phyloP scores from a whole-genome alignment of 345 rosid species.

The Psidium friedrichsthalianum region DNA sequence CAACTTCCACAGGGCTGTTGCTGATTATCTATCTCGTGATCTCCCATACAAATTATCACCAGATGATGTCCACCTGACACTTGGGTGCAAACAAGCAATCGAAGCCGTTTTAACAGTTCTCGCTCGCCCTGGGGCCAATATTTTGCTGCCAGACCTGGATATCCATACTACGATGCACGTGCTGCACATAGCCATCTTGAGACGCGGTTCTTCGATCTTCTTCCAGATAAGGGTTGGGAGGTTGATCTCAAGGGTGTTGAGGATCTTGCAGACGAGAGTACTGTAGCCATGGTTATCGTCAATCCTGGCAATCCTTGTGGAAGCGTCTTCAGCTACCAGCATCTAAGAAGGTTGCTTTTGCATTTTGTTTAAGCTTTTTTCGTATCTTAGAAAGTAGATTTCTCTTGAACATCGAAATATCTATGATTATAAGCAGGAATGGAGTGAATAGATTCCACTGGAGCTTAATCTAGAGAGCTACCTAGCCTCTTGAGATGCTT shows the following conservation, averaged over 20 bases:
- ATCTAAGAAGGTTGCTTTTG: slow-evolving; percentile 33
- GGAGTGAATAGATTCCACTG: neutral
- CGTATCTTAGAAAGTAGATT: neutral
- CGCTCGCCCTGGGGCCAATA: slow-evolving; percentile 50
- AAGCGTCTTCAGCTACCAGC: slow-evolving; percentile 41
- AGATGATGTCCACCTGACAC: slow-evolving; percentile 36
- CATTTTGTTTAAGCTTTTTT: neutral
- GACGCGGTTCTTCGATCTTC: slow-evolving; percentile 52
- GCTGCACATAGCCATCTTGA: slow-evolving; percentile 28
- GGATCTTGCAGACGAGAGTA: slow-evolving; percentile 52
- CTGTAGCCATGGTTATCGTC: slow-evolving; percentile 49
- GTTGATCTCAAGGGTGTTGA: slow-evolving; percentile 54
- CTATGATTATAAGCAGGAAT: neutral
- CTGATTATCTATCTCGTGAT: slow-evolving; percentile 42
- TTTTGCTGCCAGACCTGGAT: slow-evolving; percentile 62
- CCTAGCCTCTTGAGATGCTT: neutral
- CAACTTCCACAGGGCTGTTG: slow-evolving; percentile 37
- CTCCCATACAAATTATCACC: slow-evolving; percentile 45
- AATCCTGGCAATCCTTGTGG: slow-evolving; percentile 71
- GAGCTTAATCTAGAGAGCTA: neutral
- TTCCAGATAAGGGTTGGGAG: slow-evolving; percentile 58
- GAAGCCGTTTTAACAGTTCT: slow-evolving; percentile 35
- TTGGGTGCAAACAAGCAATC: slow-evolving; percentile 51
- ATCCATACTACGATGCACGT: slow-evolving; percentile 39
- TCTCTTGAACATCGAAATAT: neutral